These are phyloP conservation scores for Colletotrichum liaoningense DNA, from an alignment of 2,329 filamentous ascomycete genomes.

Conservation along the genomic window DNA sequence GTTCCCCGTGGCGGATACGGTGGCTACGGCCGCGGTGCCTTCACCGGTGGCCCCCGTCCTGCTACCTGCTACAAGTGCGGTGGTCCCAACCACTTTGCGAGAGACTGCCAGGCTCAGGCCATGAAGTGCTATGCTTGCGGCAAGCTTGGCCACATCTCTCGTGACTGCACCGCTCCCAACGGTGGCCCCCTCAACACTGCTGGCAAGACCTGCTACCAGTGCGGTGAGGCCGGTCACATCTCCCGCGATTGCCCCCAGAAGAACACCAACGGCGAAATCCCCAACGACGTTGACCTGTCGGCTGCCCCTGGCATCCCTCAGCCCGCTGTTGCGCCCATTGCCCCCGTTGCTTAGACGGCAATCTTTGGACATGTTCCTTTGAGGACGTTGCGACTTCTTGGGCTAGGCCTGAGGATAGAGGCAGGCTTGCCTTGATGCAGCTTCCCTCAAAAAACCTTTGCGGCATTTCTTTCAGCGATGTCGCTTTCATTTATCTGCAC, in stretches of 20 bases:
- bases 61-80: constrained; percentile 82
- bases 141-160: constrained; percentile 90
- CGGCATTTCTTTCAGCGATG: constrained; percentile 4
- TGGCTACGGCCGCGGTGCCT: constrained; percentile 78
- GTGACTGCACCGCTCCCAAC: constrained; percentile 96
- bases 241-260: constrained; percentile 92
- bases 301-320: constrained; percentile 51
- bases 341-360: constrained; percentile 53
- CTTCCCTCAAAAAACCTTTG: background rate
- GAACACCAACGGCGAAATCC: constrained; percentile 63
- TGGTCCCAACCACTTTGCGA: constrained; percentile 96
- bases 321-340: constrained; percentile 48
- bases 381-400: constrained; percentile 3
- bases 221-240: constrained; percentile 95
- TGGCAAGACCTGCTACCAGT: constrained; percentile 99
- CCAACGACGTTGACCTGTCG: constrained; percentile 56
- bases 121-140: constrained; percentile 99
- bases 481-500: constrained; percentile 22
- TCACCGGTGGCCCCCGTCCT: constrained; percentile 74
- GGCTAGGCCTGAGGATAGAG: background rate
- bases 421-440: background rate
- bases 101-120: constrained; percentile 97
- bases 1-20: constrained; percentile 79
- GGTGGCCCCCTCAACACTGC: constrained; percentile 95
- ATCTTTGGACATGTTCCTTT: background rate